Evolutionary conservation across 805 yeast species (phyloP).

Genomic region (Kuraishia molischiana): DNA sequence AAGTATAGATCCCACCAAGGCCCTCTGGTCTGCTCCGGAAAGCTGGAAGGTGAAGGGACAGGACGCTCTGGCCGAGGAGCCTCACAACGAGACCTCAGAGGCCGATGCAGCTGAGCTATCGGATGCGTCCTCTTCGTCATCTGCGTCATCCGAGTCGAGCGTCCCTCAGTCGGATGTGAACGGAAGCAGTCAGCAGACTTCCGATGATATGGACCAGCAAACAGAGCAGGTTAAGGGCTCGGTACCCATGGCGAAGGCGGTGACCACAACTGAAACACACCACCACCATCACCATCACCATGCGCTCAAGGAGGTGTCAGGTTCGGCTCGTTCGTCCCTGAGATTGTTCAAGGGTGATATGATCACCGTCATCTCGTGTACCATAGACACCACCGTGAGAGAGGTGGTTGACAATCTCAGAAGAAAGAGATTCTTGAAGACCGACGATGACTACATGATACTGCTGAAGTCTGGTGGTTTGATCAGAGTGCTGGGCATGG

Average conservation of each 20-base stretch:
- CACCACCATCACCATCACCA: conserved; percentile 10
- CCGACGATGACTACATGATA: conserved; percentile 64
- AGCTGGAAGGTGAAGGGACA: conserved; percentile 46
- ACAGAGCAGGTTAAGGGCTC: neutral
- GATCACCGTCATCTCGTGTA: conserved; percentile 69
- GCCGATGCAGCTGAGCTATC: neutral
- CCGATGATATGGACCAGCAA: neutral
- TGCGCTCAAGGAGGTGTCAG: conserved; percentile 15
- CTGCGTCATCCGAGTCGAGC: neutral
- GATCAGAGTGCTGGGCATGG: conserved; percentile 60
- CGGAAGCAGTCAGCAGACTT: neutral
- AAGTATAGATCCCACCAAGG: conserved; percentile 2
- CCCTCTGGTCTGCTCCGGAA: conserved; percentile 46
- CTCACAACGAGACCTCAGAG: conserved; percentile 1
- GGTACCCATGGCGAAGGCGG: neutral
- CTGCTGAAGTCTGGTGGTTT: conserved; percentile 69
- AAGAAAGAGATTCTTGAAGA: conserved; percentile 66
- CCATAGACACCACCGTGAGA: conserved; percentile 66
- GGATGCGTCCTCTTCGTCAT: neutral
- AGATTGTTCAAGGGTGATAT: conserved; percentile 80
- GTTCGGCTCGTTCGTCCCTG: conserved; percentile 27
- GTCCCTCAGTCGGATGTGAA: neutral
- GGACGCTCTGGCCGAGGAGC: conserved; percentile 4
- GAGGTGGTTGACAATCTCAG: conserved; percentile 65
- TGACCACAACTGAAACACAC: neutral